Evolutionary conservation across 257 asterid species (phyloP).

Genomic region (Mentha longifolia): DNA sequence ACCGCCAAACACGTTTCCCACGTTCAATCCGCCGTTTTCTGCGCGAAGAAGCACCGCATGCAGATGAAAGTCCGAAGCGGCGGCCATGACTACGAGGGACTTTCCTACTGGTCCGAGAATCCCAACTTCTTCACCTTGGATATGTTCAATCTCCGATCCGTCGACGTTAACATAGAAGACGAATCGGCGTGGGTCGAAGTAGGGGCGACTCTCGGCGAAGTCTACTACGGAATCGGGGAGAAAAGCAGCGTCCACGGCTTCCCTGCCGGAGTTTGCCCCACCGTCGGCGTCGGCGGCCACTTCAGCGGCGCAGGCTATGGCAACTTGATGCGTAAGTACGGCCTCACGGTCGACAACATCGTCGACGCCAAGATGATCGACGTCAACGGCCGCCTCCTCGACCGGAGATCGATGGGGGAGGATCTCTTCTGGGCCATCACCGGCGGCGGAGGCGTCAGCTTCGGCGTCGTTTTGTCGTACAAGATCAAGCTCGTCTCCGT

Average conservation of each 20-base stretch:
- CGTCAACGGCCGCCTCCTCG: slow-evolving; percentile 47
- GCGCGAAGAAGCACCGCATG: slow-evolving; percentile 42
- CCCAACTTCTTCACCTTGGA: slow-evolving; percentile 56
- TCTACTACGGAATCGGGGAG: slow-evolving; percentile 49
- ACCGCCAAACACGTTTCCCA: slow-evolving; percentile 57
- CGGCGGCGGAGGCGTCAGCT: slow-evolving; percentile 62
- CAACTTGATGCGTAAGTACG: slow-evolving; percentile 57
- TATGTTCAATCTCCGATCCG: slow-evolving; percentile 51
- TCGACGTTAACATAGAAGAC: slow-evolving; percentile 38
- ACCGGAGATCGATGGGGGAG: slow-evolving; percentile 57
- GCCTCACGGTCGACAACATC: slow-evolving; percentile 56
- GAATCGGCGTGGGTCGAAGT: slow-evolving; percentile 52
- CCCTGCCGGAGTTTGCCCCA: slow-evolving; percentile 65
- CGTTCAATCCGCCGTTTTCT: slow-evolving; percentile 50
- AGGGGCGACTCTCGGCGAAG: slow-evolving; percentile 58
- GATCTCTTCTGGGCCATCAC: slow-evolving; percentile 67
- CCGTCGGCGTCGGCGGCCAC: slow-evolving; percentile 65
- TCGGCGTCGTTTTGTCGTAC: slow-evolving; percentile 52
- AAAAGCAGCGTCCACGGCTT: slow-evolving; percentile 43
- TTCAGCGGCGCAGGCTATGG: slow-evolving; percentile 66
- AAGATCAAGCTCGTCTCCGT: slow-evolving; percentile 47
- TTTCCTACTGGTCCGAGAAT: slow-evolving; percentile 48
- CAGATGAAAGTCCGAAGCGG: slow-evolving; percentile 63
- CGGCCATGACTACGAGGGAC: slow-evolving; percentile 66
- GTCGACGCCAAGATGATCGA: slow-evolving; percentile 52